Conservation (phyloP, 768 basidiomycete genomes). For the Tricholoma matsutake region DNA sequence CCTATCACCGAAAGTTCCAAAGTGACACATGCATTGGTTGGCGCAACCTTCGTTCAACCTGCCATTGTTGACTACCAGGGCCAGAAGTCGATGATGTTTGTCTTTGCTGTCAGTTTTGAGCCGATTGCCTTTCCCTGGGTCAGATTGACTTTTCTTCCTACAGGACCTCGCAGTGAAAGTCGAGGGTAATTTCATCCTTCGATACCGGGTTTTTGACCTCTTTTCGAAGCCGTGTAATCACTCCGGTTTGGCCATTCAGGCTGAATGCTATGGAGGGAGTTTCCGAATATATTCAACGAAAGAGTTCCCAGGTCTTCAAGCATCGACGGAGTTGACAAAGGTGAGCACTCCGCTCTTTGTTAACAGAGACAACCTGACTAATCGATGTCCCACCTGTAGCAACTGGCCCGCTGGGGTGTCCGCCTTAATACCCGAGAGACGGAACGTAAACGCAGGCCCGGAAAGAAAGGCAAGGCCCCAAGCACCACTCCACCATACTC, state of each 20-base stretch:
- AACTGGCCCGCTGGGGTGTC: conserved; percentile 54
- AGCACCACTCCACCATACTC: conserved; percentile 15
- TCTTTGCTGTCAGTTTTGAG: conserved; percentile 51
- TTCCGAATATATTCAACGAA: conserved; percentile 72
- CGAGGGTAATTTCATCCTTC: conserved; percentile 63
- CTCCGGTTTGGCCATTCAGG: conserved; percentile 45
- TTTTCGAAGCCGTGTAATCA: conserved; percentile 36
- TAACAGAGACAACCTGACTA: not conserved
- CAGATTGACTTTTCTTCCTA: not conserved
- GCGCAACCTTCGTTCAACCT: conserved; percentile 60
- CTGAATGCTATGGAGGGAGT: conserved; percentile 60
- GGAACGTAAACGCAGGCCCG: conserved; percentile 45
- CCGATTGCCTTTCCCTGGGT: conserved; percentile 2
- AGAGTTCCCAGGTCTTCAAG: conserved; percentile 63
- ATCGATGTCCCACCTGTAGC: conserved; percentile 25
- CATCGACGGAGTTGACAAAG: conserved; percentile 68
- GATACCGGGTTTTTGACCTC: conserved; percentile 66
- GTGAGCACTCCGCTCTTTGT: conserved; percentile 27
- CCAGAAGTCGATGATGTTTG: conserved; percentile 55
- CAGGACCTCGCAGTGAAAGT: conserved; percentile 72
- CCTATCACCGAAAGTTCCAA: conserved; percentile 49
- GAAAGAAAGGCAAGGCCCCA: conserved; percentile 29
- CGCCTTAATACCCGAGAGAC: conserved; percentile 58
- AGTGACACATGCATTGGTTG: conserved; percentile 51
- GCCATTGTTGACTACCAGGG: conserved; percentile 54